phyloP scores from a whole-genome alignment of 257 asterid genomes.

The Avicennia marina region DNA sequence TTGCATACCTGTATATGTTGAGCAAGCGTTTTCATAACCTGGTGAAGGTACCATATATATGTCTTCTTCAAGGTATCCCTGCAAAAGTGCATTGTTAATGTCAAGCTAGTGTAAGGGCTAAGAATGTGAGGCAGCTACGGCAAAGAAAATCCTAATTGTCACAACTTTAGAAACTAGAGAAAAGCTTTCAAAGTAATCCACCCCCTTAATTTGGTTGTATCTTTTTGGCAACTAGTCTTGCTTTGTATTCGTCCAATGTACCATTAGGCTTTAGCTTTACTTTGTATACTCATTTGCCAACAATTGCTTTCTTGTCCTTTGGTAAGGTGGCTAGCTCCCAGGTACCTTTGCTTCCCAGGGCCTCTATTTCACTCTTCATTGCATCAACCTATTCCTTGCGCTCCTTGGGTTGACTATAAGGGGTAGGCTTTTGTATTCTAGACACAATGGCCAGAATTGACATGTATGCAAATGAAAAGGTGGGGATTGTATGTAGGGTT shows the following conservation, averaged over 20 bases:
- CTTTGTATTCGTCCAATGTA: not conserved
- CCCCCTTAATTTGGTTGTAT: not conserved
- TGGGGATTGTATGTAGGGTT: too few species aligned
- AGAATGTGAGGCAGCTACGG: not conserved
- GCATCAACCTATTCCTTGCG: too few species aligned
- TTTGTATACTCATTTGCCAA: not conserved
- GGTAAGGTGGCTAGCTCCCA: not conserved
- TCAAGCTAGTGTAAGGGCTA: not conserved
- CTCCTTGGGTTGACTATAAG: too few species aligned
- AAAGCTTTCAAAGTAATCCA: not conserved
- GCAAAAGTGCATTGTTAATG: not conserved
- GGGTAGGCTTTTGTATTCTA: too few species aligned
- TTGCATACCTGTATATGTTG: not conserved
- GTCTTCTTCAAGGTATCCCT: not conserved
- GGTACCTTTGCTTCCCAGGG: not conserved
- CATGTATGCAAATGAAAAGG: too few species aligned
- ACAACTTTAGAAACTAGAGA: not conserved
- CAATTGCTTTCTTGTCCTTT: not conserved
- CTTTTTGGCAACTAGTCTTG: not conserved
- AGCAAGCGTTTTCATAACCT: not conserved
- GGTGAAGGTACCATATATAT: not conserved
- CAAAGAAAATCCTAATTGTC: not conserved
- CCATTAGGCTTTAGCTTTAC: not conserved
- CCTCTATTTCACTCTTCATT: not conserved
- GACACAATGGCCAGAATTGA: too few species aligned